Evolutionary conservation across 2,329 filamentous ascomycete genomes (phyloP).

Genomic region (Ophiostoma montium): DNA sequence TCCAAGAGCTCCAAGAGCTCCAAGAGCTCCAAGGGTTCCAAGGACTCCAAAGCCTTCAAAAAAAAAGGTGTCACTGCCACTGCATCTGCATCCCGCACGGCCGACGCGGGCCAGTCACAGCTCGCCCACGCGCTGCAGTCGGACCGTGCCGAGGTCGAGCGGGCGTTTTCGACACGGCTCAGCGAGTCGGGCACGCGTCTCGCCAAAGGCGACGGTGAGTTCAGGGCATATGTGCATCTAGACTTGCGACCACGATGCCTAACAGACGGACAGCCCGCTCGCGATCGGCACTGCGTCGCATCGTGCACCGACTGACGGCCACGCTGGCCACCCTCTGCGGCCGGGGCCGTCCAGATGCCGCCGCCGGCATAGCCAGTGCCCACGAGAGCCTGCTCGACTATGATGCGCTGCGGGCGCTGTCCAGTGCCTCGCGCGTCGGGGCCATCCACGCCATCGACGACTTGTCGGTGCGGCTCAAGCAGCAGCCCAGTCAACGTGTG

Average conservation of each 20-base stretch:
- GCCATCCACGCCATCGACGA: conserved; percentile 34
- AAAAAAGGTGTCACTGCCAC: too few relatives aligned
- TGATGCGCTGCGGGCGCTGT: conserved; percentile 31
- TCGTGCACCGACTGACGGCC: conserved; percentile 29
- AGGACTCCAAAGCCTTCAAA: too few relatives aligned
- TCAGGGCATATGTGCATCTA: background rate
- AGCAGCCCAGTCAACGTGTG: conserved; percentile 10
- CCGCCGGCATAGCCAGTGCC: background rate
- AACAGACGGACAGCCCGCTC: conserved; percentile 20
- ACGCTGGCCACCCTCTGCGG: conserved; percentile 27
- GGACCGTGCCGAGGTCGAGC: conserved; percentile 27
- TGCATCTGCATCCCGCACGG: too few relatives aligned
- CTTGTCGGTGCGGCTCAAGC: conserved; percentile 23
- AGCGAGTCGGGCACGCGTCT: conserved; percentile 28
- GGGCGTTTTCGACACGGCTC: conserved; percentile 28
- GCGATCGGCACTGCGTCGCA: conserved; percentile 24
- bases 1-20: background rate
- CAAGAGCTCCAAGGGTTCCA: background rate
- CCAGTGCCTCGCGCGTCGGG: conserved; percentile 31
- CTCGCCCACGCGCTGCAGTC: conserved; percentile 22
- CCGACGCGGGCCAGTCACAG: background rate
- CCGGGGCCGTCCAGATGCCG: conserved; percentile 15
- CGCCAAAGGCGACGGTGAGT: conserved; percentile 34
- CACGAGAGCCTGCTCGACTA: conserved; percentile 33
- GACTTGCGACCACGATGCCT: background rate